Base-by-base conservation (phyloP, 1,139 yeast genomes). In the Candida neerlandica region DNA sequence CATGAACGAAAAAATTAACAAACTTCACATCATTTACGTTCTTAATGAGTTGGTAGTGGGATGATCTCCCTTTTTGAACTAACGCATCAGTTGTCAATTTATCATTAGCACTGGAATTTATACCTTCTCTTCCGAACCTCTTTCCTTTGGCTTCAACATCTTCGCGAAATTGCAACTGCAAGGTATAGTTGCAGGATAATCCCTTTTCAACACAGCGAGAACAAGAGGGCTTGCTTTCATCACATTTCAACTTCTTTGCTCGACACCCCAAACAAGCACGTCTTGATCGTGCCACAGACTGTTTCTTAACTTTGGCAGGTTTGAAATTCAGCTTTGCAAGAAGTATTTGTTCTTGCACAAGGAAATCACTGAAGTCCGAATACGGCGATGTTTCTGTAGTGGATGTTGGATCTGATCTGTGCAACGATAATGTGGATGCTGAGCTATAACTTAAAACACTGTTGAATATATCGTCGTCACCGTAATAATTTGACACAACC, bases 191-290 rank as follows among this genome's bases (percentile, higher is more conserved):
- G 56, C 80, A 75, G 9, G 53, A 57, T 15, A 64, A 59, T 11
- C 65, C 64, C 47, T 61, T 64, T 35, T 62, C 60, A 7, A 53
- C 40, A 57, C 82, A 77, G 44, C 71, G 63, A 14, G 64, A 47
- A 50, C 82, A 77, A 6, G 60, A 55, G 1, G 81, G 82, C 50
- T 74, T 75, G 18, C 54, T 49, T 57, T 77, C 81, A 54, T 77
- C 81, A 61, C 82, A 77, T 59, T 77, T 77, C 40, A 66, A 59
- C 46, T 72, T 61, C 46, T 62, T 58, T 21, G 60, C 58, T 49
- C 69, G 67, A 52, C 77, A 71, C 27, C 67, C 65, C 19, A 59
- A 51, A 51, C 77, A 71, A 2, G 76, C 75, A 45, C 56, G 56
- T 45, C 67, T 46, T 21, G 70, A 65, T 49, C 67, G 23, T 4